Evolutionary conservation across 1,284 basidiomycete species (phyloP), one percentile per base, ranked within the genome.

Genomic region (Exobasidium rhododendri): DNA sequence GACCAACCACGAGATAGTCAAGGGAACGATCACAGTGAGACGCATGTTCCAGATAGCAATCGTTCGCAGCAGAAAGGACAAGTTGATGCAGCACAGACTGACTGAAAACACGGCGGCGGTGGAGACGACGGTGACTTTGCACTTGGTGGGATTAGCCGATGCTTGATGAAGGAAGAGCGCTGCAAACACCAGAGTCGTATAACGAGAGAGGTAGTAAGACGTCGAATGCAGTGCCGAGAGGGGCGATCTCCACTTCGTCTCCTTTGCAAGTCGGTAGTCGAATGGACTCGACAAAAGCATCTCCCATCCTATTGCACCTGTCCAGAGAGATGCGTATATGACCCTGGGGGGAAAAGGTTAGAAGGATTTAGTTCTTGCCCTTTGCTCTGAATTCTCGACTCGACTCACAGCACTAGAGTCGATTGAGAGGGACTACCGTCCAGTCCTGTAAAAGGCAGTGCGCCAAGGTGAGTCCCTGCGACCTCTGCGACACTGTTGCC

Each of bases 231-330:
- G 56, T 49, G 62, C 58, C 20, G 71, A 71, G 31, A 66, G 67
- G 60, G 64, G 45, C 61, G 65, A 70, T 28, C 62, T 47, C 67
- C 69, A 74, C 1, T 51, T 66, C 11, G 73, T 74, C 56, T 74
- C 64, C 26, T 58, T 55, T 52, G 69, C 29, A 45, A 74, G 44
- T 24, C 70, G 64, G 43, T 67, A 22, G 55, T 75, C 73, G 50
- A 75, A 73, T 10, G 53, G 30, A 32, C 70, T 55, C 44, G 69
- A 69, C 56, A 64, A 67, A 50, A 75, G 62, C 28, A 75, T 67
- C 50, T 75, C 73, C 73, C 71, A 75, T 10, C 71, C 73, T 13
- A 73, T 65, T 2, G 71, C 73, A 44, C 73, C 73, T 60, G 73
- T 67, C 71, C 73, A 75, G 61, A 71, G 66, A 47, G 71, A 74